Evolutionary conservation across 192 early-diverging fungal genomes (phyloP), one percentile per base, ranked within the genome.

Genomic region (Coemansia sp.): DNA sequence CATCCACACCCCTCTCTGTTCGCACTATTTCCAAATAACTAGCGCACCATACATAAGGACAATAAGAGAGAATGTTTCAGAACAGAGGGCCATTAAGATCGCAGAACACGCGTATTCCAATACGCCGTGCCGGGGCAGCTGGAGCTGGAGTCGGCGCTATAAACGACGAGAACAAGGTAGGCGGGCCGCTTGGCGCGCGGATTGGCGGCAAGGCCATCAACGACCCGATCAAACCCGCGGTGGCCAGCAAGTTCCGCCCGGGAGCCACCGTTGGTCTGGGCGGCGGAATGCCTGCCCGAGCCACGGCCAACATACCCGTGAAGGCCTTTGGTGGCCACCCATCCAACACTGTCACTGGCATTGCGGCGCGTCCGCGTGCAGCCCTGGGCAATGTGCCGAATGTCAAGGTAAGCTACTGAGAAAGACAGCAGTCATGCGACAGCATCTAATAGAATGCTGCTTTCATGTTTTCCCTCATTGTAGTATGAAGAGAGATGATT

Each of bases 91-190:
- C 50, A 5, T 23, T 53, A 7, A 53, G 50, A 53, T 53, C 50
- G 21, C 50, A 53, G 50, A 53, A 53, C 21, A 53, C 50, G 58
- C 80, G 80, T 42, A 83, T 83, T 21, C 80, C 80, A 2, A 64
- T 68, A 15, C 80, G 75, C 49, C 56, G 68, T 23, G 16, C 69
- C 5, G 70, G 26, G 9, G 67, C 74, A 5, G 69, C 57, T 18
- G 32, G 32, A 32, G 32, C 32, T 32, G 32, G 32, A 32, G 32
- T 1, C 32, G 32, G 3, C 32, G 32, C 4, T 32, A 64, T 70
- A 56, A 71, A 60, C 15, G 75, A 83, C 58, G 80, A 83, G 43
- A 83, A 83, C 75, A 77, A 66, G 18, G 64, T 76, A 19, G 66
- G 56, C 6, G 47, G 65, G 1, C 41, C 39, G 5, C 13, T 32